Conservation (phyloP, 1,284 basidiomycete species). For the Leccinum angustisporum region DNA sequence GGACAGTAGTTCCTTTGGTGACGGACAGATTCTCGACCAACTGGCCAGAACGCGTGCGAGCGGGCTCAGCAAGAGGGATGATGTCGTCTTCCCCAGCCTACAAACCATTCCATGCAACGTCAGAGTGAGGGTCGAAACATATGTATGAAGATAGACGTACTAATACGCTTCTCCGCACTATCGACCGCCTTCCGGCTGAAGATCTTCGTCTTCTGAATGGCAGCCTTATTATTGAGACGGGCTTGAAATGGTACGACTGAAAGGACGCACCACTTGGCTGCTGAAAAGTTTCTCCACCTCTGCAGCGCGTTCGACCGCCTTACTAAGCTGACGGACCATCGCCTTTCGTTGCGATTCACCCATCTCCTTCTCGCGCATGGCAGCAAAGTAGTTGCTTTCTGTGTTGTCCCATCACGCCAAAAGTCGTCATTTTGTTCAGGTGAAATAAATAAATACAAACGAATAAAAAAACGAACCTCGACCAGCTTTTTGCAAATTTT, state of each 20-base stretch:
- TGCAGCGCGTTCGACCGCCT: slow-evolving; percentile 68
- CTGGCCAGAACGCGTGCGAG: no score
- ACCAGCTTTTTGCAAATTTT: slow-evolving; percentile 61
- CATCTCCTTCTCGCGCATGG: slow-evolving; percentile 88
- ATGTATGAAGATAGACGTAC: no score
- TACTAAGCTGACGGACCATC: slow-evolving; percentile 57
- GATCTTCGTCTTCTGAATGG: no score
- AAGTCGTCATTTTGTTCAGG: background rate
- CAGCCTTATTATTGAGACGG: background rate
- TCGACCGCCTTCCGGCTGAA: no score
- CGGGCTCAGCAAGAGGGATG: no score
- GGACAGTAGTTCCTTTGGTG: no score
- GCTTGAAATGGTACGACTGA: background rate
- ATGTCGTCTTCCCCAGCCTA: no score
- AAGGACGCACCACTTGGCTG: slow-evolving; percentile 53
- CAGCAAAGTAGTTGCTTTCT: slow-evolving; percentile 91
- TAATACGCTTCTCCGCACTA: no score
- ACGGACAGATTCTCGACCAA: no score
- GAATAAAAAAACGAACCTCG: slow-evolving; percentile 51
- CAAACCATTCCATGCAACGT: no score
- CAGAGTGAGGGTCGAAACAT: no score
- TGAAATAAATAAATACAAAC: background rate
- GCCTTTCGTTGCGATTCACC: slow-evolving; percentile 77
- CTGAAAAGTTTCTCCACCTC: slow-evolving; percentile 66
- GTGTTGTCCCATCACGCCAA: background rate